A percentile compares a stretch with the other conserved stretches of the same genome.
Conservation (phyloP, 2,329 filamentous ascomycete genomes). For the Fusarium siculi region DNA sequence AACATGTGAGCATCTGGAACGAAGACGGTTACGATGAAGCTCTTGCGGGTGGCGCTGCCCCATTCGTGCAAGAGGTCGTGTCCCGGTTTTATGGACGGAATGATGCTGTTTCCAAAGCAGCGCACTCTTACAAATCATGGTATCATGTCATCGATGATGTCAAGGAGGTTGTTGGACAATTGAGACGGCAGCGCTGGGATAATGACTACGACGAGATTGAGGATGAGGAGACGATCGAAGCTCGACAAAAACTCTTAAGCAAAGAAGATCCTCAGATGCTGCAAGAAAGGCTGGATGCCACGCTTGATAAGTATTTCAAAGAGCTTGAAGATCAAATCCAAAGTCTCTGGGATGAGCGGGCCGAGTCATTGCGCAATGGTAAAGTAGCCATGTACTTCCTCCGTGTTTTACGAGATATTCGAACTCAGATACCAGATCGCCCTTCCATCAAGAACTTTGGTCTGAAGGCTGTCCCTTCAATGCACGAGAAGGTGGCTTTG, state of each 20-base stretch:
- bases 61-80: conserved; percentile 76
- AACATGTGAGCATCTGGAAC: conserved; percentile 73
- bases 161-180: conserved; percentile 68
- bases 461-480: conserved; percentile 66
- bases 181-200: conserved; percentile 78
- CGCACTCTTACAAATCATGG: conserved; percentile 77
- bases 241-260: conserved; percentile 73
- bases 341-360: conserved; percentile 59
- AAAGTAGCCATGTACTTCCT: conserved; percentile 73
- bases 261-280: conserved; percentile 76
- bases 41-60: conserved; percentile 70
- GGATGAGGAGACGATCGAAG: conserved; percentile 76
- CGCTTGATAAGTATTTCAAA: conserved; percentile 66
- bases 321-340: conserved; percentile 67
- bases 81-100: conserved; percentile 78
- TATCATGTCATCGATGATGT: conserved; percentile 76
- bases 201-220: conserved; percentile 79
- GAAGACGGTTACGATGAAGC: conserved; percentile 71
- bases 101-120: conserved; percentile 69
- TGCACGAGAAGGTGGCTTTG: conserved; percentile 71
- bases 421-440: conserved; percentile 69
- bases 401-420: conserved; percentile 78
- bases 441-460: conserved; percentile 66
- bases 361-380: conserved; percentile 60
- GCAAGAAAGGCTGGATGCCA: conserved; percentile 66